A percentile compares a stretch with the other conserved stretches of the same genome.
Conservation (phyloP, 2,329 filamentous ascomycete genomes). For the Amesomyces nigricolor region DNA sequence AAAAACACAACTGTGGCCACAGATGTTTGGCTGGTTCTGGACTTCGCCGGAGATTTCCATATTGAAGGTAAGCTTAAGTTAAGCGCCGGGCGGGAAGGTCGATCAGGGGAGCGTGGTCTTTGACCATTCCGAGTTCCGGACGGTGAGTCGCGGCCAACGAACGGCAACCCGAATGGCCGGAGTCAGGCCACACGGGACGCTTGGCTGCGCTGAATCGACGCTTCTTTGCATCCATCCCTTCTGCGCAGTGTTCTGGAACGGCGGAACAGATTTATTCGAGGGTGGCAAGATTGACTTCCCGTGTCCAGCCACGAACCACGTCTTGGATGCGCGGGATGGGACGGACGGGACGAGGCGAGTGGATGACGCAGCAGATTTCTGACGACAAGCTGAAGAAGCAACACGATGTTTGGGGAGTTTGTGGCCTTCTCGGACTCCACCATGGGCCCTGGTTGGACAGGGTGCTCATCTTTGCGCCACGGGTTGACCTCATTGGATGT, state of each 20-base stretch:
- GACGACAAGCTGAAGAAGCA: neutral
- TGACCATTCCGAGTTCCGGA: neutral
- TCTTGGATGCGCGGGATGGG: neutral
- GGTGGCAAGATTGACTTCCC: neutral
- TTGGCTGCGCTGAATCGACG: neutral
- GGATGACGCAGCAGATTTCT: neutral
- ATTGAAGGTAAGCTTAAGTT: too few relatives aligned
- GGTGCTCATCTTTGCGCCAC: neutral
- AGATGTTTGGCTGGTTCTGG: neutral
- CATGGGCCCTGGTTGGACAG: neutral
- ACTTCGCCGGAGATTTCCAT: too few relatives aligned
- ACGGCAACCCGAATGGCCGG: neutral
- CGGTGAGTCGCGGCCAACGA: neutral
- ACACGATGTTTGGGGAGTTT: neutral
- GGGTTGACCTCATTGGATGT: constrained; percentile 5
- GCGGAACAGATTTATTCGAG: neutral
- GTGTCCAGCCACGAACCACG: neutral
- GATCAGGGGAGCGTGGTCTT: neutral
- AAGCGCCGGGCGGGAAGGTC: neutral
- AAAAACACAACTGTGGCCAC: neutral
- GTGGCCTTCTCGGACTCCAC: too few relatives aligned
- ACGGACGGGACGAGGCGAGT: neutral
- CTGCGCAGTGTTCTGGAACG: constrained; percentile 7
- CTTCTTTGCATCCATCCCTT: neutral
- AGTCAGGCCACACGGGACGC: neutral